Base-by-base conservation (phyloP, 768 basidiomycete genomes). In the Peribolospora kevripleyi region DNA sequence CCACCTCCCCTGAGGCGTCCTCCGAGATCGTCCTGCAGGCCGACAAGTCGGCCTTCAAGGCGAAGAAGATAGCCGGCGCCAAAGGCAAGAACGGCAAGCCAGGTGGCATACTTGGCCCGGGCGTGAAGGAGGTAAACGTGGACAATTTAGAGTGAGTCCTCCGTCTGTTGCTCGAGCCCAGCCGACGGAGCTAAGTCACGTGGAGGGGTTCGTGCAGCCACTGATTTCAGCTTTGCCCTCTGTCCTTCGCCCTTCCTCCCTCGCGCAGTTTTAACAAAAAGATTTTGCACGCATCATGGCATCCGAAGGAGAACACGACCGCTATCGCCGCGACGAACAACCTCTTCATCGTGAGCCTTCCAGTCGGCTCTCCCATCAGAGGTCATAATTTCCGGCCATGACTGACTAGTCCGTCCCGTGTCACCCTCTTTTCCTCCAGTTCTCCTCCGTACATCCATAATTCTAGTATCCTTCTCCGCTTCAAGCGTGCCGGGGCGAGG, bases 1-100 rank as follows among this genome's bases (percentile, higher is more conserved):
- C 97, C 68, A 77, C 79, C 53, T 85, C 91, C 57, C 78, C 80
- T 41, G 7, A 7, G 8, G 61, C 57, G 6, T 65, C 79, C 59
- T 82, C 80, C 58, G 93, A 97, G 64, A 79, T 90, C 48, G 84
- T 95, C 9, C 70, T 98, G 55, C 93, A 97, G 69, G 93, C 93
- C 2, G 93, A 98, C 73, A 98, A 98, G 69, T 90, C 87, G 11
- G 90, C 91, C 5, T 98, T 98, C 74, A 97, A 97, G 69, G 86
- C 85, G 51, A 98, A 95, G 80, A 98, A 97, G 75, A 84, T 93
- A 54, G 87, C 90, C 9, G 88, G 83, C 2, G 79, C 81, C 7
- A 76, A 78, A n/a, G 78, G 77, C 45, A 77, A 75, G 64, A 82
- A 55, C 36, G 59, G 49, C 11, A 63, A 82, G 67, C 70, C 75